Conservation (phyloP, 176 grass and related monocot species). For the Rhynchospora breviuscula region DNA sequence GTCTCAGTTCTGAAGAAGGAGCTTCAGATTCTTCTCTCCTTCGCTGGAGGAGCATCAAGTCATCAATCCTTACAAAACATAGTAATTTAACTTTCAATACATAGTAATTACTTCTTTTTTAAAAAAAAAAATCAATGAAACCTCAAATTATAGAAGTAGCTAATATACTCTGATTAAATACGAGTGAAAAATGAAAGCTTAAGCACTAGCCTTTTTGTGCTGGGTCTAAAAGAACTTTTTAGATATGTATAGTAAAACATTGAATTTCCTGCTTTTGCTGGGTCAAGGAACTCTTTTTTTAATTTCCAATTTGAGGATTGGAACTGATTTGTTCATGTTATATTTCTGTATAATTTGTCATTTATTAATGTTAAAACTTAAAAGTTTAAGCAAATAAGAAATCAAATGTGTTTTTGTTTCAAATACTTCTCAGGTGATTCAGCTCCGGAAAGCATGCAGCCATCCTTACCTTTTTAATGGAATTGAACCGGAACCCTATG, state of each 20-base stretch:
- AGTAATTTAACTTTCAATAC: conserved; percentile 36
- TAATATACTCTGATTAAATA: neutral
- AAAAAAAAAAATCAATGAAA: neutral
- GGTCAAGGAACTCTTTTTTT: neutral
- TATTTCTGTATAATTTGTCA: conserved; percentile 7
- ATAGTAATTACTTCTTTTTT: neutral
- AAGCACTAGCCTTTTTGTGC: neutral
- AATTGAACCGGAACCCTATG: conserved; percentile 90
- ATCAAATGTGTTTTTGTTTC: conserved; percentile 13
- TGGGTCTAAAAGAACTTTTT: neutral
- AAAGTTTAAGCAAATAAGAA: conserved; percentile 21
- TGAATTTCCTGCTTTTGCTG: neutral
- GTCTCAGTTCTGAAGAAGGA: conserved; percentile 78
- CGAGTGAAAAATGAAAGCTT: neutral
- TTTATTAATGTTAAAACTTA: conserved; percentile 24
- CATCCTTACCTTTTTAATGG: conserved; percentile 95
- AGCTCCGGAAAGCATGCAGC: conserved; percentile 87
- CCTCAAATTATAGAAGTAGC: neutral
- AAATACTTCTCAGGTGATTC: conserved; percentile 66
- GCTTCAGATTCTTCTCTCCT: conserved; percentile 80
- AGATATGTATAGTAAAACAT: neutral
- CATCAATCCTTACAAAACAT: conserved; percentile 88
- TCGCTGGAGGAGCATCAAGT: conserved; percentile 53
- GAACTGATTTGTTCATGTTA: neutral
- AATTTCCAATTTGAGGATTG: neutral